phyloP scores from a whole-genome alignment of 2,329 filamentous ascomycete genomes.

The Colletotrichum lini region DNA sequence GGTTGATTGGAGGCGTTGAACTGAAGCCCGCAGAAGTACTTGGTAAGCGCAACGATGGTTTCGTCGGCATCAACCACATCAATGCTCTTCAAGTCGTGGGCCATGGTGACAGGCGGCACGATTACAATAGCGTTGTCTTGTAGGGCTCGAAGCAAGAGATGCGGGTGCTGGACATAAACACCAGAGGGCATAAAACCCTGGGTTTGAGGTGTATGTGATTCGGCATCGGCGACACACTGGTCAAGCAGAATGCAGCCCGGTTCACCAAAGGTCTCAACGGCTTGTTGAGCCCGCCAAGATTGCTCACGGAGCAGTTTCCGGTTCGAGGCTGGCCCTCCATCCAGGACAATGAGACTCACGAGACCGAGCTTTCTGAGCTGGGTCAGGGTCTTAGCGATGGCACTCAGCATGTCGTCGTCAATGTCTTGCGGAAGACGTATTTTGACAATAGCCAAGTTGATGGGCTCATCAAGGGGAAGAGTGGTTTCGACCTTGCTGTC shows the following conservation, averaged over 20 bases:
- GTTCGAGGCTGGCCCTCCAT: constrained; percentile 68
- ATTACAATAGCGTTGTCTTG: constrained; percentile 55
- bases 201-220: constrained; percentile 16
- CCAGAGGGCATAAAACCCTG: constrained; percentile 40
- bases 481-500: constrained; percentile 14
- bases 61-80: constrained; percentile 66
- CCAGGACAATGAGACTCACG: constrained; percentile 85
- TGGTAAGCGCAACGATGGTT: constrained; percentile 82
- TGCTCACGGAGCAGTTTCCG: constrained; percentile 69
- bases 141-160: constrained; percentile 51
- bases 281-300: constrained; percentile 79
- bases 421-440: constrained; percentile 81
- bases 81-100: constrained; percentile 56
- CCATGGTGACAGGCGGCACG: constrained; percentile 58
- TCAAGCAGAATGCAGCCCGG: constrained; percentile 77
- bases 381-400: constrained; percentile 85
- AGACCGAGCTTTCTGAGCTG: constrained; percentile 89
- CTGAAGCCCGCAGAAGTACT: constrained; percentile 80
- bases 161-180: constrained; percentile 35
- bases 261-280: constrained; percentile 78
- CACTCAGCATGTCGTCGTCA: constrained; percentile 77
- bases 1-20: constrained; percentile 50
- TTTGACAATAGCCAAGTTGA: constrained; percentile 87
- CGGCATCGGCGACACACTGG: constrained; percentile 28
- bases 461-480: constrained; percentile 50